Conservation (phyloP, 2,329 filamentous ascomycete species). For the Aspergillus transmontanensis region DNA sequence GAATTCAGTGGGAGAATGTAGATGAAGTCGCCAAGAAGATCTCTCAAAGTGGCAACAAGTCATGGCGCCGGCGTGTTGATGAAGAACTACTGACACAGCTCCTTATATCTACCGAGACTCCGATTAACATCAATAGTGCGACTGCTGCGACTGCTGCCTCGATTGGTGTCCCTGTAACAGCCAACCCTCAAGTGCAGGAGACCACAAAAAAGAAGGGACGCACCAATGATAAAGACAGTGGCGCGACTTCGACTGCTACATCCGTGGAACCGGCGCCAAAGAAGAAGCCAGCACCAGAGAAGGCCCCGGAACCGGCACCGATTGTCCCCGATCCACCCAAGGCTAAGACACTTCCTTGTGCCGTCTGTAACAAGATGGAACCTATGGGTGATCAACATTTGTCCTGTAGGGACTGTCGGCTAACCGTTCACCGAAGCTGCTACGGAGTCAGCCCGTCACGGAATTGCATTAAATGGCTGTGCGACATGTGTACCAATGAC, state of each 20-base stretch:
- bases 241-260: conserved; percentile 48
- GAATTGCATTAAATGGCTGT: conserved; percentile 79
- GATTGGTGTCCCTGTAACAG: conserved; percentile 44
- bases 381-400: conserved; percentile 71
- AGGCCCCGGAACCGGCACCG: conserved; percentile 57
- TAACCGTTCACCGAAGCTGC: conserved; percentile 89
- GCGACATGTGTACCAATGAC: conserved; percentile 95
- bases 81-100: conserved; percentile 70
- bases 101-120: conserved; percentile 48
- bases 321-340: conserved; percentile 78
- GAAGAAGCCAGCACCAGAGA: conserved; percentile 63
- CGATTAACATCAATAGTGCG: conserved; percentile 45
- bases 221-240: conserved; percentile 52
- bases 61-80: conserved; percentile 86
- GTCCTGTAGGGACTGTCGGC: conserved; percentile 81
- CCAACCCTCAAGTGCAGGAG: conserved; percentile 45
- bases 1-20: conserved; percentile 90
- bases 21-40: conserved; percentile 91
- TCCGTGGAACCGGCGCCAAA: conserved; percentile 56
- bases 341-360: conserved; percentile 77
- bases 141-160: conserved; percentile 48
- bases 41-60: conserved; percentile 73
- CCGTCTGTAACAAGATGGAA: conserved; percentile 76
- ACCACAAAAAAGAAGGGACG: conserved; percentile 65
- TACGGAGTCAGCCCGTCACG: conserved; percentile 80